Evolutionary conservation across 371 early-diverging fungal species (phyloP).

Genomic region (Mucor mucedo): DNA sequence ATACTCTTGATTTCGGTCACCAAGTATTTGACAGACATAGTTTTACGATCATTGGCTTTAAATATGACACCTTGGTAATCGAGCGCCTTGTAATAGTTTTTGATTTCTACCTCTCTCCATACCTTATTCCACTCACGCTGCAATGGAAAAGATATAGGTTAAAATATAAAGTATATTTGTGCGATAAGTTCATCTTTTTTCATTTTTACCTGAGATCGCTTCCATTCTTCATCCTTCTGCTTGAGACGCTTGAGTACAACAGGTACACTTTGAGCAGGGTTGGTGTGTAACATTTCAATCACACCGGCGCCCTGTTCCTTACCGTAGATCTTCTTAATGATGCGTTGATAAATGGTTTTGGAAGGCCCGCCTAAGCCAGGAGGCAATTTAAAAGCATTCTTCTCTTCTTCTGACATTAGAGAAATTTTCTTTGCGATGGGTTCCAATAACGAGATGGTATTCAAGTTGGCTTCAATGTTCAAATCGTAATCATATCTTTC

Average conservation of each 20-base stretch:
- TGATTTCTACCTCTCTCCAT: slow-evolving; percentile 93
- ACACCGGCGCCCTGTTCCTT: slow-evolving; percentile 84
- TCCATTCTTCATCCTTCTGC: slow-evolving; percentile 98
- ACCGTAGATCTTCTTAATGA: slow-evolving; percentile 91
- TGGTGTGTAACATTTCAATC: slow-evolving; percentile 88
- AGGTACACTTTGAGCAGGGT: slow-evolving; percentile 93
- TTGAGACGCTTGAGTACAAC: slow-evolving; percentile 93
- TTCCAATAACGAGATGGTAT: slow-evolving; percentile 88
- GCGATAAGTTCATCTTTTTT: slow-evolving; percentile 23
- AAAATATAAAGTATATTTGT: slow-evolving; percentile 53
- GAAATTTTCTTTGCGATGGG: slow-evolving; percentile 76
- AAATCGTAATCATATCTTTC: slow-evolving; percentile 84
- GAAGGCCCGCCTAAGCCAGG: slow-evolving; percentile 85
- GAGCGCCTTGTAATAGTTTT: slow-evolving; percentile 96
- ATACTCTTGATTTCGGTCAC: slow-evolving; percentile 85
- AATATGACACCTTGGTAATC: slow-evolving; percentile 94
- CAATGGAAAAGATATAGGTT: slow-evolving; percentile 47
- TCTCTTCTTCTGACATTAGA: slow-evolving; percentile 80
- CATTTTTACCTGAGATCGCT: slow-evolving; percentile 31
- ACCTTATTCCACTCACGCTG: slow-evolving; percentile 89
- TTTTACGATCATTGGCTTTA: slow-evolving; percentile 85
- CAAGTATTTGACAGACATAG: slow-evolving; percentile 75
- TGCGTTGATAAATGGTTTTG: slow-evolving; percentile 81
- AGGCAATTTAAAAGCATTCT: slow-evolving; percentile 69
- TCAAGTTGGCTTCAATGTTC: slow-evolving; percentile 91